phyloP scores from a whole-genome alignment of 768 basidiomycete genomes.

The Neoboletus subvelutipes region DNA sequence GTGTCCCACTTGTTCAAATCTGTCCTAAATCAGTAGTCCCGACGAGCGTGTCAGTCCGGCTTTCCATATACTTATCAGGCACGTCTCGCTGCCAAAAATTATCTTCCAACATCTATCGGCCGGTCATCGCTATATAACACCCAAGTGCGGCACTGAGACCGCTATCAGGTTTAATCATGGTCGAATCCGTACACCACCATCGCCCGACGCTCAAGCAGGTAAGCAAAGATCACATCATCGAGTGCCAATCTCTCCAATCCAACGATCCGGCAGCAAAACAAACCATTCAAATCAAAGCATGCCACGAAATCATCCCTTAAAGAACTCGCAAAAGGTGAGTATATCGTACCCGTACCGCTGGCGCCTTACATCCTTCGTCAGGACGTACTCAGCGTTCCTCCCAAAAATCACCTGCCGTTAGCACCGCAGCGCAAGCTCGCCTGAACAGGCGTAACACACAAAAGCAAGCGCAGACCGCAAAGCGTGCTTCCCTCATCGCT shows the following conservation, averaged over 20 bases:
- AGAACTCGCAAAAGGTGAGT: constrained; percentile 77
- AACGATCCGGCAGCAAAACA: constrained; percentile 69
- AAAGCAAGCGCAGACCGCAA: constrained; percentile 76
- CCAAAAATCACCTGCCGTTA: constrained; percentile 49
- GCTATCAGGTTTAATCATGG: constrained; percentile 29
- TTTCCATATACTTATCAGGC: too few relatives aligned
- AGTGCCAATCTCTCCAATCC: neutral
- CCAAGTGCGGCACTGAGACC: neutral
- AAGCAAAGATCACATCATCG: constrained; percentile 19
- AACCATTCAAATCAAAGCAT: constrained; percentile 89
- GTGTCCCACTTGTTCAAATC: too few relatives aligned
- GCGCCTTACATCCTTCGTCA: constrained; percentile 27
- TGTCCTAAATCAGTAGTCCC: too few relatives aligned
- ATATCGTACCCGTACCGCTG: neutral
- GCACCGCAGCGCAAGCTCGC: constrained; percentile 64
- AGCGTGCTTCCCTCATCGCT: constrained; percentile 65
- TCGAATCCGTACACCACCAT: constrained; percentile 49
- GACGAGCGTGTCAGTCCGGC: too few relatives aligned
- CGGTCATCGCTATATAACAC: neutral
- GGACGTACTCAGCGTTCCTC: constrained; percentile 58
- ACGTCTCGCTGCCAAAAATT: neutral
- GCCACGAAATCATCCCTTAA: constrained; percentile 82
- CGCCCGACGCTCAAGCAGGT: constrained; percentile 89
- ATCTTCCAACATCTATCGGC: neutral
- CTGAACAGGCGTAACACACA: constrained; percentile 81